These are phyloP conservation scores for Metarhizium humberi DNA, from an alignment of 2,329 filamentous ascomycete species.

Conservation along the genomic window DNA sequence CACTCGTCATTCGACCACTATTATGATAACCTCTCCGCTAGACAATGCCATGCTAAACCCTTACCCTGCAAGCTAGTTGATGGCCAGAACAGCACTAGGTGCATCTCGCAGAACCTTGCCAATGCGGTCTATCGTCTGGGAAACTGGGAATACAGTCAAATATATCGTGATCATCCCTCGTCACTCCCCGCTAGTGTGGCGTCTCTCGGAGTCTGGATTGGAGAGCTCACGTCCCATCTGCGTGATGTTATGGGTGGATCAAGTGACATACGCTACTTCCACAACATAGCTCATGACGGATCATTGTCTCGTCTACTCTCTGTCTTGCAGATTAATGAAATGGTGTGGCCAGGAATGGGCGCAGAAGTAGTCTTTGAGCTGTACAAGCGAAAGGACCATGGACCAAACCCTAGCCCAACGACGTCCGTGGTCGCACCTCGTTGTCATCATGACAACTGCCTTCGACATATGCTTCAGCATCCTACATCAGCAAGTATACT, in stretches of 20 bases:
- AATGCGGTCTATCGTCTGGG: constrained; percentile 67
- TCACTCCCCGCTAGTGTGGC: constrained; percentile 53
- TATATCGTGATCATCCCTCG: constrained; percentile 58
- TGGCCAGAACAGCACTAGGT: constrained; percentile 38
- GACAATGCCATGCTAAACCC: constrained; percentile 66
- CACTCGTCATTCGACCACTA: constrained; percentile 72
- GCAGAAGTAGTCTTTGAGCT: constrained; percentile 70
- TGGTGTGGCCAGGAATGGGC: constrained; percentile 84
- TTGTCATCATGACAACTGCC: constrained; percentile 21
- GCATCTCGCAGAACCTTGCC: constrained; percentile 53
- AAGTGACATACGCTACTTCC: constrained; percentile 44
- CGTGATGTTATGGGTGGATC: constrained; percentile 38
- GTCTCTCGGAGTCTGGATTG: constrained; percentile 64
- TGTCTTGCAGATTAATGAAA: constrained; percentile 61
- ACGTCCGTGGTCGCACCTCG: constrained; percentile 9
- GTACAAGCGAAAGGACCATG: constrained; percentile 34
- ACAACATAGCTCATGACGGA: constrained; percentile 77
- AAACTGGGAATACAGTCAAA: constrained; percentile 71
- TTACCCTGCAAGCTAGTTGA: constrained; percentile 55
- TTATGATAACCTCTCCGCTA: constrained; percentile 72
- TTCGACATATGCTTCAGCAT: constrained; percentile 18
- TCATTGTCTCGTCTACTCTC: constrained; percentile 57
- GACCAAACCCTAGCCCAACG: constrained; percentile 8
- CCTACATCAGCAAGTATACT: constrained; percentile 13
- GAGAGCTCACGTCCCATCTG: constrained; percentile 60